Evolutionary conservation across 306 rosid species (phyloP).

Genomic region (Dalbergia cochinchinensis): DNA sequence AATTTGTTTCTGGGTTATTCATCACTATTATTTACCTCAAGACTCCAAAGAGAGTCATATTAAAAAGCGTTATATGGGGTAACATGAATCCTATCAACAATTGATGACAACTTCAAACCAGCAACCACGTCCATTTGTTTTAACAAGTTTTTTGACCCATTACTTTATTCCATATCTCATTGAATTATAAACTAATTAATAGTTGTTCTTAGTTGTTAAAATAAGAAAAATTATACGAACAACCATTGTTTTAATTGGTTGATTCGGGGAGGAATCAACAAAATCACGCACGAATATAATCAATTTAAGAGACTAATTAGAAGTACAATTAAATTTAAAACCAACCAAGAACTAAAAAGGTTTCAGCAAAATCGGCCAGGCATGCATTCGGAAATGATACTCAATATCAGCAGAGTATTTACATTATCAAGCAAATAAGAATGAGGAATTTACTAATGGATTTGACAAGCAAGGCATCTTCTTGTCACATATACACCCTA

Average conservation of each 20-base stretch:
- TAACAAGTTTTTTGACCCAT: no score
- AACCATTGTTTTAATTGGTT: neutral
- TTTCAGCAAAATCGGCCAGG: neutral
- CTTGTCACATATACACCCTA: constrained; percentile 12
- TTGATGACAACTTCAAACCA: no score
- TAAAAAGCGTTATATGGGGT: no score
- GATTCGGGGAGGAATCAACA: neutral
- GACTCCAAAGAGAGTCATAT: no score
- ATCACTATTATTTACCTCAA: no score
- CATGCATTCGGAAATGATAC: constrained; percentile 8
- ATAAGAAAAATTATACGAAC: neutral
- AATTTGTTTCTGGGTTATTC: no score
- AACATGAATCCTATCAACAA: no score
- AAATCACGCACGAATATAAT: neutral
- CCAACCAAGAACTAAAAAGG: neutral
- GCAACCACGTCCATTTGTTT: no score
- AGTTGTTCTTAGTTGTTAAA: neutral
- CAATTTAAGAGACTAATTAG: neutral
- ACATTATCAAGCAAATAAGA: constrained; percentile 30
- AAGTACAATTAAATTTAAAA: neutral
- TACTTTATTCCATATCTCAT: neutral
- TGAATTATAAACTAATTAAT: neutral
- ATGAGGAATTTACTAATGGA: constrained; percentile 27
- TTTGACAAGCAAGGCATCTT: constrained; percentile 23
- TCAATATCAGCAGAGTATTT: constrained; percentile 34